Percentiles rank a stretch among this genome's conserved stretches.
Conservation (phyloP, 164 flowering plant species). For the Magnolia changhungtana region DNA sequence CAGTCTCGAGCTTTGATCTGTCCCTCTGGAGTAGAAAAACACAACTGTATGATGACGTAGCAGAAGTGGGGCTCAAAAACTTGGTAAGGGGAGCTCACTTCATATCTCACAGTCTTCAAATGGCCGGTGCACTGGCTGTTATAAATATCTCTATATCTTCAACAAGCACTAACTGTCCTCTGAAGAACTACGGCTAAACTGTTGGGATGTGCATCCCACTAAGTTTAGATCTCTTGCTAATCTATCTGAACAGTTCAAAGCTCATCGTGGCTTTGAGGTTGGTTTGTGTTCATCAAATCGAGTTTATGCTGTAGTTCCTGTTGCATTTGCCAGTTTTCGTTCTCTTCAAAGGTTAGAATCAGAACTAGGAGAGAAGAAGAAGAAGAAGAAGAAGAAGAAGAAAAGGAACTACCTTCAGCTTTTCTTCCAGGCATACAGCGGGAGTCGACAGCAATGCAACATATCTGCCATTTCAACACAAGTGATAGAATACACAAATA, state of each 20-base stretch:
- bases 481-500: neutral
- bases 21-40: neutral
- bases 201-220: neutral
- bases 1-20: neutral
- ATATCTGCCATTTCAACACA: constrained; percentile 51
- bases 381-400: neutral
- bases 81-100: neutral
- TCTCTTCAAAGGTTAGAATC: neutral
- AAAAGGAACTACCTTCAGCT: constrained; percentile 57
- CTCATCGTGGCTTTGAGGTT: constrained; percentile 72
- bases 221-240: neutral
- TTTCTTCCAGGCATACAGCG: constrained; percentile 67
- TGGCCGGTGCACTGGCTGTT: neutral
- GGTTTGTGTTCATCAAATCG: constrained; percentile 55
- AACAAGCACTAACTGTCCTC: neutral
- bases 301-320: constrained; percentile 80
- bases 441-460: constrained; percentile 80
- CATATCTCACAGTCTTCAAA: neutral
- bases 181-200: neutral
- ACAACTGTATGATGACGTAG: neutral
- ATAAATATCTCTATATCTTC: neutral
- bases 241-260: constrained; percentile 30
- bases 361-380: neutral
- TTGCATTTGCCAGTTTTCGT: constrained; percentile 15
- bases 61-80: neutral